Evolutionary conservation across 1,284 basidiomycete species (phyloP).

Genomic region (Hemileia vastatrix): DNA sequence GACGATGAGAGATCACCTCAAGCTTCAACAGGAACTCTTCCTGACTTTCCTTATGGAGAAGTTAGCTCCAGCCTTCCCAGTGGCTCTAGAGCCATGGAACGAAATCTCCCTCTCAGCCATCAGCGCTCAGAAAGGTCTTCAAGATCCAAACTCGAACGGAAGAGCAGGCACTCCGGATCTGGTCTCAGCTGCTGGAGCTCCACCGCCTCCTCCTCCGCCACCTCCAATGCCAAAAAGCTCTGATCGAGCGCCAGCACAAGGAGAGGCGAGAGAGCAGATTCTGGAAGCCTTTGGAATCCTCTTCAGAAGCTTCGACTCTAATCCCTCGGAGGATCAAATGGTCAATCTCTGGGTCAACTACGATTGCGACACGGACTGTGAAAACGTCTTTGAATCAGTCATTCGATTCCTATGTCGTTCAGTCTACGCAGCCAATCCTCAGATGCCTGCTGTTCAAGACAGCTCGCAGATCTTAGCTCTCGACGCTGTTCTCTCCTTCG

Average conservation of each 20-base stretch:
- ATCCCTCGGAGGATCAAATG: constrained; percentile 26
- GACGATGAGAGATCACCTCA: constrained; percentile 37
- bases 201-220: constrained; percentile 35
- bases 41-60: constrained; percentile 38
- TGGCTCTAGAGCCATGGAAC: constrained; percentile 36
- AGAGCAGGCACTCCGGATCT: constrained; percentile 21
- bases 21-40: constrained; percentile 42
- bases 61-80: no score
- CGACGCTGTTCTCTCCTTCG: constrained; percentile 36
- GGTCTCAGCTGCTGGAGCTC: constrained; percentile 10
- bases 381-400: constrained; percentile 36
- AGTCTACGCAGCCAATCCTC: constrained; percentile 26
- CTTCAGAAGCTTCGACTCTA: constrained; percentile 14
- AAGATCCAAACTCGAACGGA: constrained; percentile 14
- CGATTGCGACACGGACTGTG: constrained; percentile 40
- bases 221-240: constrained; percentile 33
- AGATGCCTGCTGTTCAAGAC: constrained; percentile 28
- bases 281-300: constrained; percentile 36
- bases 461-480: constrained; percentile 38
- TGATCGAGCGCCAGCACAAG: constrained; percentile 34
- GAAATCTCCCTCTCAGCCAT: background rate
- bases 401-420: constrained; percentile 38
- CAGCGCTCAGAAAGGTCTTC: constrained; percentile 18
- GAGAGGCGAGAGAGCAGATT: constrained; percentile 39
- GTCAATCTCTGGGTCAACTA: constrained; percentile 41